Conservation (phyloP, 345 rosid genomes). For the Syzygium jambos region DNA sequence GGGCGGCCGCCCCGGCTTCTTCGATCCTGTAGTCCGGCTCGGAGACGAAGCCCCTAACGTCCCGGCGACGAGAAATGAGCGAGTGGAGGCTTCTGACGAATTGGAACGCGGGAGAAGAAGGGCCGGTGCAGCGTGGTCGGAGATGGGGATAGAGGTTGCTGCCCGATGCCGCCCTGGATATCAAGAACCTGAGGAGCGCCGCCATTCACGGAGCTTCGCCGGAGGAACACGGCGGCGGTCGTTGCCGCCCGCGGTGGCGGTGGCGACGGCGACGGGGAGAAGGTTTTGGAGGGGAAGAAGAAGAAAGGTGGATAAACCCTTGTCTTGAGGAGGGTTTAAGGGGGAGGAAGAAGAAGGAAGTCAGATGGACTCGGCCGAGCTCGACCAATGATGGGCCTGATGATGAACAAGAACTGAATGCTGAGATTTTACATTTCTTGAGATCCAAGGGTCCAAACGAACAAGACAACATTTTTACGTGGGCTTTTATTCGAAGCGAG, state of each 20-base stretch:
- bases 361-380: not conserved
- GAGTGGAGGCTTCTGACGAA: conserved; percentile 4
- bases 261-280: not conserved
- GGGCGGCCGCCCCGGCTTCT: conserved; percentile 5
- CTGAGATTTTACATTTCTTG: not conserved
- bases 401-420: not conserved
- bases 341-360: not conserved
- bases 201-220: not conserved
- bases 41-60: conserved; percentile 14
- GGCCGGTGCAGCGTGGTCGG: not conserved
- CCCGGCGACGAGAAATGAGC: not conserved
- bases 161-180: not conserved
- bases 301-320: not conserved
- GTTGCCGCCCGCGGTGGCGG: not conserved
- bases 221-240: too few species aligned
- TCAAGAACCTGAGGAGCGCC: not conserved
- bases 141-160: not conserved
- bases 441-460: not conserved
- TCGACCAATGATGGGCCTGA: not conserved
- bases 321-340: not conserved
- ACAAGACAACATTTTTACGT: not conserved
- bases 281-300: not conserved
- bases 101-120: not conserved
- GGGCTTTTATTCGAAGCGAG: not conserved
- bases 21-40: conserved; percentile 2